These are phyloP conservation scores for Geotrichum australiense DNA, from an alignment of 1,139 yeast genomes.

Conservation along the genomic window DNA sequence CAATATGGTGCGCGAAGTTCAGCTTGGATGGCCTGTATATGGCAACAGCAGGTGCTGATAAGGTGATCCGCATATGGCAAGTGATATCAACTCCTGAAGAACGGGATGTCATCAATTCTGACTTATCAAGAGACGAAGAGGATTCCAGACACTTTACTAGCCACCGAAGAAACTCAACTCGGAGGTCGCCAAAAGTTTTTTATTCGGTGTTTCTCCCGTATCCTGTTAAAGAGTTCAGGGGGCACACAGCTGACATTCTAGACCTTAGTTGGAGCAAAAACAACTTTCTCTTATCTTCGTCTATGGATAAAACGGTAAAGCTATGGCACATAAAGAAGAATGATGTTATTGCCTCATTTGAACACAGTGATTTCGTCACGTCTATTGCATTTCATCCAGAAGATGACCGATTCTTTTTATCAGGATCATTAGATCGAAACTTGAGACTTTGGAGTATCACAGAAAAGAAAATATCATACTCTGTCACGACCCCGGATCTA, in stretches of 20 bases:
- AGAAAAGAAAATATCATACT: slow-evolving; percentile 54
- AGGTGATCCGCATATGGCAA: slow-evolving; percentile 65
- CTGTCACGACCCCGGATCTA: slow-evolving; percentile 39
- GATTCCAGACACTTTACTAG: slow-evolving; percentile 5
- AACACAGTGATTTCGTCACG: slow-evolving; percentile 77
- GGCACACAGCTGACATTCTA: slow-evolving; percentile 64
- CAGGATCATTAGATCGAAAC: slow-evolving; percentile 75
- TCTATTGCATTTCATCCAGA: slow-evolving; percentile 74
- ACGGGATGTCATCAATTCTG: slow-evolving; percentile 20
- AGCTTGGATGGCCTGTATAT: slow-evolving; percentile 72
- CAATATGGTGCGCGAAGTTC: slow-evolving; percentile 68
- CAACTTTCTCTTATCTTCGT: slow-evolving; percentile 69
- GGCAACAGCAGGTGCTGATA: slow-evolving; percentile 79
- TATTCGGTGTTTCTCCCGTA: slow-evolving; percentile 78
- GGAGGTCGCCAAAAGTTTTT: slow-evolving; percentile 29
- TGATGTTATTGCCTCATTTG: slow-evolving; percentile 57
- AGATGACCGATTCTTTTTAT: slow-evolving; percentile 81
- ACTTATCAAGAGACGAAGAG: slow-evolving; percentile 19
- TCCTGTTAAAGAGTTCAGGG: slow-evolving; percentile 56
- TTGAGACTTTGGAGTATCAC: slow-evolving; percentile 81
- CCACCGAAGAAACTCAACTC: slow-evolving; percentile 8
- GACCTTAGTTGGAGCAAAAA: slow-evolving; percentile 86
- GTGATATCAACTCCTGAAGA: slow-evolving; percentile 45
- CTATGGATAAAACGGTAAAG: slow-evolving; percentile 78
- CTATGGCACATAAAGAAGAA: slow-evolving; percentile 78